Conservation (phyloP, 2,329 filamentous ascomycete genomes). For the Colletotrichum ledebouriae region DNA sequence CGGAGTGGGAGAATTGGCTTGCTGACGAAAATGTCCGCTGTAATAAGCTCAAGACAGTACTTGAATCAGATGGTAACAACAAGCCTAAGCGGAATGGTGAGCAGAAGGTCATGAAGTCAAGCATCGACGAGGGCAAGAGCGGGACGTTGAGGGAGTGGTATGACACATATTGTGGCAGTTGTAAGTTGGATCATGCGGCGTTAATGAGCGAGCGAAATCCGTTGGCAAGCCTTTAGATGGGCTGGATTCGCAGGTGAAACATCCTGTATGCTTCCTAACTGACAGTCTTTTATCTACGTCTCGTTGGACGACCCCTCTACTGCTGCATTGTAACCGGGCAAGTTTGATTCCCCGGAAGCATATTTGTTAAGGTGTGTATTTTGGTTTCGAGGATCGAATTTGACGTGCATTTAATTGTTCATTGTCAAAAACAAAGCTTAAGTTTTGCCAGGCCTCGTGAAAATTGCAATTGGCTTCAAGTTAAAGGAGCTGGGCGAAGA, state of each 20-base stretch:
- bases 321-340: constrained; percentile 3
- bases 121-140: constrained; percentile 47
- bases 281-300: constrained; percentile 29
- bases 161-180: constrained; percentile 69
- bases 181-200: constrained; percentile 59
- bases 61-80: constrained; percentile 50
- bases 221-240: constrained; percentile 30
- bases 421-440: not conserved
- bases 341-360: not conserved
- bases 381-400: too few relatives aligned
- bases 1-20: constrained; percentile 96
- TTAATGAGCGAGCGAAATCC: constrained; percentile 43
- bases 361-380: too few relatives aligned
- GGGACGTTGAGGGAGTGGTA: constrained; percentile 63
- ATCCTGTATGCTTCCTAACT: not conserved
- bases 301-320: constrained; percentile 2
- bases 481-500: too few relatives aligned
- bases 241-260: constrained; percentile 1
- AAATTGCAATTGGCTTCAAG: too few relatives aligned
- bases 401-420: too few relatives aligned
- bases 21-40: constrained; percentile 83
- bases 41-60: constrained; percentile 67
- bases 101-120: constrained; percentile 44
- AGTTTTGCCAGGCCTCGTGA: not conserved
- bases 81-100: constrained; percentile 25